Evolutionary conservation across 139 green algal genomes (phyloP).

Genomic region (Coccomyxa sp.): DNA sequence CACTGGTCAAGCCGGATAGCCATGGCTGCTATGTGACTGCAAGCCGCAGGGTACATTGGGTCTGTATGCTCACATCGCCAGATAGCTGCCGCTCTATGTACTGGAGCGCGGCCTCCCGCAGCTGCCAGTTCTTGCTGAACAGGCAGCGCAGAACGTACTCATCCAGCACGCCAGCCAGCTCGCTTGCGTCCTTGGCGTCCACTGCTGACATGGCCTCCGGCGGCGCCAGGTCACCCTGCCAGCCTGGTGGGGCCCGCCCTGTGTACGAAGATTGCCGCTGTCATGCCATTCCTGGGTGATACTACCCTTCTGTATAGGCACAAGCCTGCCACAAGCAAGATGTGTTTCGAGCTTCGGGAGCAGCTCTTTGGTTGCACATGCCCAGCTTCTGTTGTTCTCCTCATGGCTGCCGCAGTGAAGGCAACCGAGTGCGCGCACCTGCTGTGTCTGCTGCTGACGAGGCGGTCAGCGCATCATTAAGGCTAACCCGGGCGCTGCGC

Average conservation of each 20-base stretch:
- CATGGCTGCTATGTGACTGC: too few species aligned
- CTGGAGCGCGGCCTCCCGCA: constrained; percentile 70
- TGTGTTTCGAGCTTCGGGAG: too few species aligned
- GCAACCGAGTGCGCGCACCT: neutral
- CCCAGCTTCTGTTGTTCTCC: too few species aligned
- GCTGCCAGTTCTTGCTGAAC: constrained; percentile 79
- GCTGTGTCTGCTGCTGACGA: neutral
- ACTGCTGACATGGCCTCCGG: constrained; percentile 48
- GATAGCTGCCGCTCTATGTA: constrained; percentile 6
- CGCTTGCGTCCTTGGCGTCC: constrained; percentile 25
- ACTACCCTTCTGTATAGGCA: too few species aligned
- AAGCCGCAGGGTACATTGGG: too few species aligned
- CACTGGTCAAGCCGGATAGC: too few species aligned
- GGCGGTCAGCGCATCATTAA: neutral
- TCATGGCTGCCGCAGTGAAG: neutral
- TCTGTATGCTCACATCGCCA: neutral
- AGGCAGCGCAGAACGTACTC: constrained; percentile 65
- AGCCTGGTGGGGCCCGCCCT: constrained; percentile 42
- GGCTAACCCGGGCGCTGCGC: neutral
- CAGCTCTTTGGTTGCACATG: too few species aligned
- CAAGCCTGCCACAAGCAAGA: too few species aligned
- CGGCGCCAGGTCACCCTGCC: constrained; percentile 60
- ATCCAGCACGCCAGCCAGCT: constrained; percentile 58
- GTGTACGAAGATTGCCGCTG: too few species aligned
- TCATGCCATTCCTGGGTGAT: too few species aligned